Evolutionary conservation across 805 yeast species (phyloP), one percentile per base, ranked within the genome.

Genomic region (Wickerhamiella australiensis): DNA sequence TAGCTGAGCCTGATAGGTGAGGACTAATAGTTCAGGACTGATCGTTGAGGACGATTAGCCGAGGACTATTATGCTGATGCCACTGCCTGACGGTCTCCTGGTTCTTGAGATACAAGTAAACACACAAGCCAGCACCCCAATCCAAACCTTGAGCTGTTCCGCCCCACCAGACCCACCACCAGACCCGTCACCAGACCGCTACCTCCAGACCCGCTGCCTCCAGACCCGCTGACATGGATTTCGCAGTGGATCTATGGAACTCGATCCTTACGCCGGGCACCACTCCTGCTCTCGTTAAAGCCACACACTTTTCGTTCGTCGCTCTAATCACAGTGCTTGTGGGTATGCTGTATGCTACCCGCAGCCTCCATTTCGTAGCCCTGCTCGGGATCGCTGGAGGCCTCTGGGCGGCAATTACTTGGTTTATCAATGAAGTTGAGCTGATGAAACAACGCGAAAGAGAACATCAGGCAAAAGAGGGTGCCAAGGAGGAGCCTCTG

Each of bases 191-290:
- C n/a, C n/a, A n/a, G n/a, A n/a, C n/a, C n/a, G n/a, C n/a, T n/a
- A n/a, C n/a, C n/a, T n/a, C n/a, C n/a, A n/a, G n/a, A n/a, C n/a
- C n/a, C n/a, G n/a, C n/a, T n/a, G n/a, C n/a, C n/a, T n/a, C n/a
- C n/a, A n/a, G n/a, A n/a, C n/a, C n/a, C 22, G 37, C 41, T 33
- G 29, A 35, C 29, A 41, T 54, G 29, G 44, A 23, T 29, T 68
- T 69, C 61, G 52, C 82, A 33, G 68, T 66, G 22, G 94, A 83
- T 22, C 72, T 90, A 41, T 88, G 96, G 96, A 80, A 83, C 50
- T 84, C 95, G 12, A 77, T 92, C 23, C 85, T 90, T 66, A 80
- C 85, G 15, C 96, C 97, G 5, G 98, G 98, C 1, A 78, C 95
- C 0, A 77, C 92, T 1, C 96, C 96, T 1, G 86, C 94, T 1